These are phyloP conservation scores for Vanilla planifolia DNA, from an alignment of 106 monocot species.

Conservation along the genomic window DNA sequence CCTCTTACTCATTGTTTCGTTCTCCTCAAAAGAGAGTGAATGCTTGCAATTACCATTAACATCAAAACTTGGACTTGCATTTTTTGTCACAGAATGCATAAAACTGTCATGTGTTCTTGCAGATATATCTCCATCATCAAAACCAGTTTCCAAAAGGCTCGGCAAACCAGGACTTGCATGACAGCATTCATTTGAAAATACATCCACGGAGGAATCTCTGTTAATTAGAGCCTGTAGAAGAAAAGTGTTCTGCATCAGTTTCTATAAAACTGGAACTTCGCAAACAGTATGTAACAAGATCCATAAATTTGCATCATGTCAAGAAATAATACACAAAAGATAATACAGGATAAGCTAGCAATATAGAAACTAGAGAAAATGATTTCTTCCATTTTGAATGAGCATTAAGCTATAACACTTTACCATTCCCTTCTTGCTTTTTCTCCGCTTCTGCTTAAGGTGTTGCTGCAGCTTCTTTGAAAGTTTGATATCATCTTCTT, in stretches of 20 bases:
- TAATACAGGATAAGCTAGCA: neutral
- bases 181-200: conserved; percentile 6
- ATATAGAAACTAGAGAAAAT: neutral
- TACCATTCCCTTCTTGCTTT: conserved; percentile 31
- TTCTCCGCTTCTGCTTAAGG: conserved; percentile 52
- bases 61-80: conserved; percentile 11
- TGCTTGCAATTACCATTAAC: conserved; percentile 21
- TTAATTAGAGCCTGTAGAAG: conserved; percentile 16
- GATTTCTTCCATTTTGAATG: neutral
- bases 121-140: conserved; percentile 1
- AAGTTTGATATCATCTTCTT: conserved; percentile 76
- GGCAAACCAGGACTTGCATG: conserved; percentile 1
- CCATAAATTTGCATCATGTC: no score
- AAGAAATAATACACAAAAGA: no score
- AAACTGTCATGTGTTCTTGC: conserved; percentile 6
- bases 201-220: conserved; percentile 8
- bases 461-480: conserved; percentile 48
- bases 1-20: conserved; percentile 32
- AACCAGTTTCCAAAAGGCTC: conserved; percentile 16
- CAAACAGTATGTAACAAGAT: neutral
- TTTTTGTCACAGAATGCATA: conserved; percentile 2
- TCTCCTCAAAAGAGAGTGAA: conserved; percentile 28
- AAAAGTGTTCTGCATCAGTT: no score
- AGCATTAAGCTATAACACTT: neutral
- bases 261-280: no score